Base-by-base conservation (phyloP, 1,284 basidiomycete genomes). In the Xerocomus amazonicus region DNA sequence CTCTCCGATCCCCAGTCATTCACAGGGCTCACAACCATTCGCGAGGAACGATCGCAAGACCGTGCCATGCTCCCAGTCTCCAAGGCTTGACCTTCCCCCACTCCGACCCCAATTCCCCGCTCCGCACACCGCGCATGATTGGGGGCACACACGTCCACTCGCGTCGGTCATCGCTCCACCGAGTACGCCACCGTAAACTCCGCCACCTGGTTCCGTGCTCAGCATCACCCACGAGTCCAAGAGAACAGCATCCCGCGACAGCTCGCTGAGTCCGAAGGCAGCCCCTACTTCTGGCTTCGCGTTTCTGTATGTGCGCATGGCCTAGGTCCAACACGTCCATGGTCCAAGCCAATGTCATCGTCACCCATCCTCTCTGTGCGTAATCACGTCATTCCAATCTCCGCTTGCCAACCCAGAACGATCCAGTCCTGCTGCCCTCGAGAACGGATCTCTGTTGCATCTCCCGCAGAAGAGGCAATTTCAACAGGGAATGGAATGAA, bases 361-460 rank as follows among this genome's bases (percentile, higher is more conserved):
- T 45, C 26, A 47, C 50, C 46, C 38, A 35, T 48, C 45, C 43
- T 31, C 55, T 65, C 55, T 46, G 68, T 70, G 40, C 54, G 48
- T 64, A 26, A 40, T 59, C 60, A 27, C 10, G 43, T 19, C n/a
- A 38, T 50, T 28, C 34, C 40, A 40, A 45, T 2, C 13, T 27
- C 56, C 39, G 14, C 51, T 45, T 48, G 32, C 36, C 51, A 34
- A 52, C 49, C 43, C 40, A 17, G 46, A 57, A 40, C 19, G 40
- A 49, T 48, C 51, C 45, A 45, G 53, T 54, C 51, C 45, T 39
- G 45, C 63, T 56, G 62, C 43, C 40, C 48, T 61, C 52, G 66
- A 69, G 68, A 68, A 56, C 59, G 43, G 68, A 61, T 69, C 64
- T 69, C 66, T 66, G 19, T 69, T 63, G 39, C 48, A 42, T 38